Evolutionary conservation across 176 grass and related monocot species (phyloP), one percentile per base, ranked within the genome.

Genomic region (Ananas comosus): DNA sequence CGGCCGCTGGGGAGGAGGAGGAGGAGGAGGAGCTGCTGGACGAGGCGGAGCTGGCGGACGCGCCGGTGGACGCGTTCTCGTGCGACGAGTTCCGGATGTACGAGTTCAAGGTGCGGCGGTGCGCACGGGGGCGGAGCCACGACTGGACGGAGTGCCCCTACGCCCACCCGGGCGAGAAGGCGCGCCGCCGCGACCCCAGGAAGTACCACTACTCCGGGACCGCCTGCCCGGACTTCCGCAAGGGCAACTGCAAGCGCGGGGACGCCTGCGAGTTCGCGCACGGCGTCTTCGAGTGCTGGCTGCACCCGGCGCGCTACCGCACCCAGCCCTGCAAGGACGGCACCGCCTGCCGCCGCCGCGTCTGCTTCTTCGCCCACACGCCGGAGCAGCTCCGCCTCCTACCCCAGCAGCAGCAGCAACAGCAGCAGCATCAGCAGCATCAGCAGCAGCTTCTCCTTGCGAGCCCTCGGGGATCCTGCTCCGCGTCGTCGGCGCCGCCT

Each of bases 71-170:
- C 69, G 81, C 87, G 0, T 99, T 83, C 66, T 80, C 80, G 0
- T 82, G 80, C 53, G 94, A 99, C 50, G 94, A 99, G 84, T 99
- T 99, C 70, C 84, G 94, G 71, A 99, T 99, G 87, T 99, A 99
- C 72, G 94, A 99, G 72, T 99, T 99, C 80, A 99, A 99, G 84
- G 89, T 99, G 27, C 75, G 94, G 18, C 80, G 94, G 0, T 99
- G 94, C 64, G 75, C 85, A 0, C 79, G 94, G 7, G 87, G 87
- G 0, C 87, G 94, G 0, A 87, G 86, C 59, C 94, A 93, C 67
- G 94, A 99, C 87, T 99, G 94, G 94, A 99, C 94, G 2, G 94
- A 99, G 84, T 99, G 94, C 86, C 94, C 94, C 8, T 99, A 89
- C 74, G 89, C 89, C 5, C 94, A 99, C 70, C 94, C 94, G 0